These are phyloP conservation scores for Venturia pyrina DNA, from an alignment of 2,329 filamentous ascomycete species.

Conservation along the genomic window DNA sequence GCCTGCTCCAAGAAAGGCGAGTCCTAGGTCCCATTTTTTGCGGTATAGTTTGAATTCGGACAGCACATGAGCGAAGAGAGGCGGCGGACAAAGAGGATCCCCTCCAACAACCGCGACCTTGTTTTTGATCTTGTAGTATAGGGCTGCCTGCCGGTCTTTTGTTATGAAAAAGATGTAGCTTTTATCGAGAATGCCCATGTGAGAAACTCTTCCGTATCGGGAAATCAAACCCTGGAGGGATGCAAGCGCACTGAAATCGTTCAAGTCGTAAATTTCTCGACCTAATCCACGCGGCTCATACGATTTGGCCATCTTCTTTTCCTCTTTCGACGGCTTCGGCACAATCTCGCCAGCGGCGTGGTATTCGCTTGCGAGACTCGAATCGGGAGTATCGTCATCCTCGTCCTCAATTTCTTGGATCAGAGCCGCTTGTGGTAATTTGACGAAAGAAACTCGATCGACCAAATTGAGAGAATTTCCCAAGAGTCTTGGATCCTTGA, in stretches of 20 bases:
- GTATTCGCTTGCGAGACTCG: slow-evolving; percentile 1
- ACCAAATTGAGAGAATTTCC: slow-evolving; percentile 2
- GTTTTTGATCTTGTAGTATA: slow-evolving; percentile 31
- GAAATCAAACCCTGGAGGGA: slow-evolving; percentile 23
- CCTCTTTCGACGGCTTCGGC: not conserved
- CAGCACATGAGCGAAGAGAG: slow-evolving; percentile 20
- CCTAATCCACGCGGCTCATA: not conserved
- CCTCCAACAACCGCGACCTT: slow-evolving; percentile 29
- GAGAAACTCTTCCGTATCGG: slow-evolving; percentile 29
- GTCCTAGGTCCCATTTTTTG: slow-evolving; percentile 21
- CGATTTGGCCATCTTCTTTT: not conserved
- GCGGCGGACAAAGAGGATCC: slow-evolving; percentile 27
- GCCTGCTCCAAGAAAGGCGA: slow-evolving; percentile 30
- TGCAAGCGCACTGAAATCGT: slow-evolving; percentile 24
- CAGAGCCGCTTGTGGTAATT: not conserved
- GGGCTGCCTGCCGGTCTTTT: slow-evolving; percentile 20
- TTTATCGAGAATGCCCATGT: slow-evolving; percentile 34
- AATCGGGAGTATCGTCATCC: not conserved
- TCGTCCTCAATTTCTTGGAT: not conserved
- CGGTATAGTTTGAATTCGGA: slow-evolving; percentile 28
- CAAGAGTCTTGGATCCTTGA: not conserved
- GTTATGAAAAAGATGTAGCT: slow-evolving; percentile 33
- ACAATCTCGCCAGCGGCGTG: not conserved
- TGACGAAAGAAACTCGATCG: slow-evolving; percentile 5
- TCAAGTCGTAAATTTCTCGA: slow-evolving; percentile 4